Conservation (phyloP, 2,329 filamentous ascomycete genomes). For the Pseudogymnoascus sp. region DNA sequence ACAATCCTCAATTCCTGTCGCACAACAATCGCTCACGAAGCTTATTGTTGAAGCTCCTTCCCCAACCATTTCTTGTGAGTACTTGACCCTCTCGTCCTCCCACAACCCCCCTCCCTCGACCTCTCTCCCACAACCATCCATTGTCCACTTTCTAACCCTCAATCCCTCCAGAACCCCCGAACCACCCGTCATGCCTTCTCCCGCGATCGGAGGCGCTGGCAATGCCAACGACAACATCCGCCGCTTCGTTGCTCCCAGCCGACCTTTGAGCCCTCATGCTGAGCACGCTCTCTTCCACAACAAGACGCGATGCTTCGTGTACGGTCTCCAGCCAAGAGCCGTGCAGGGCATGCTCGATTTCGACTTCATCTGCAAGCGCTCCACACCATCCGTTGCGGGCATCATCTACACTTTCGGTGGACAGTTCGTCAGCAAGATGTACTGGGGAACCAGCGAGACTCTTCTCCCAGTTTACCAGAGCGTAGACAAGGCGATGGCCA, state of each 20-base stretch:
- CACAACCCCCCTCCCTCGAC: not conserved
- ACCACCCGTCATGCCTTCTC: slow-evolving; percentile 32
- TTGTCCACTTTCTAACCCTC: slow-evolving; percentile 10
- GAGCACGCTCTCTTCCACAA: slow-evolving; percentile 93
- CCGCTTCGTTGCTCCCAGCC: slow-evolving; percentile 87
- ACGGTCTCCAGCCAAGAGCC: slow-evolving; percentile 93
- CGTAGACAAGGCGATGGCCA: slow-evolving; percentile 83
- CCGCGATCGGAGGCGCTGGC: slow-evolving; percentile 35
- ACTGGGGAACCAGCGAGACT: slow-evolving; percentile 99
- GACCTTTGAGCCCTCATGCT: slow-evolving; percentile 81
- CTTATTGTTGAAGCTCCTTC: slow-evolving; percentile 2
- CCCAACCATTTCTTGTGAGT: not conserved
- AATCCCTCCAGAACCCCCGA: slow-evolving; percentile 13
- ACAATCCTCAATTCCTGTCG: slow-evolving; percentile 1
- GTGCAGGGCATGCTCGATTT: slow-evolving; percentile 96
- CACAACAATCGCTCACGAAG: not conserved
- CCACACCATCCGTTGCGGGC: slow-evolving; percentile 90
- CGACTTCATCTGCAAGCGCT: slow-evolving; percentile 99
- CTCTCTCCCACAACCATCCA: not conserved
- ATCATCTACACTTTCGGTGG: slow-evolving; percentile 99
- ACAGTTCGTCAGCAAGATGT: slow-evolving; percentile 99
- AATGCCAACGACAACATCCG: slow-evolving; percentile 95
- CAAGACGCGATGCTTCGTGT: slow-evolving; percentile 99
- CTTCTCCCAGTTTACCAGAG: slow-evolving; percentile 97
- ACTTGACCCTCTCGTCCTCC: not conserved